Evolutionary conservation across 768 basidiomycete genomes (phyloP).

Genomic region (Tulasnella sp.): DNA sequence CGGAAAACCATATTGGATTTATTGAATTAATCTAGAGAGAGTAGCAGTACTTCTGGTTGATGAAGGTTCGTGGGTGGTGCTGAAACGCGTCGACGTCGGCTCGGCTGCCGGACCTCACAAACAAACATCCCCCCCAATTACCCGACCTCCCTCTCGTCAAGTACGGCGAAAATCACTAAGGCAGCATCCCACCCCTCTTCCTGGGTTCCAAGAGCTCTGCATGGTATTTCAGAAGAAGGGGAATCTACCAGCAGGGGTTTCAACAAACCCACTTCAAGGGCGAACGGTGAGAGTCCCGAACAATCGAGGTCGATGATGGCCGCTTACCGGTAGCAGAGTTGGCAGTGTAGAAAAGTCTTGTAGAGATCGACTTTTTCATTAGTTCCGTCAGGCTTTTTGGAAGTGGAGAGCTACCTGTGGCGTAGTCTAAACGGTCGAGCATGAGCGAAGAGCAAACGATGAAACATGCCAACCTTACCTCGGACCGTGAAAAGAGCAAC

Average conservation of each 20-base stretch:
- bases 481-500: background rate
- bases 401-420: background rate
- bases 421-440: background rate
- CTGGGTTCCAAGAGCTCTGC: slow-evolving; percentile 17
- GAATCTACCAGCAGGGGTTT: background rate
- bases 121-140: background rate
- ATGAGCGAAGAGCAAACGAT: background rate
- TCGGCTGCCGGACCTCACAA: background rate
- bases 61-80: background rate
- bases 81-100: background rate
- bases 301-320: background rate
- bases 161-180: background rate
- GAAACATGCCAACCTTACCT: background rate
- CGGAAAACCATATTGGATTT: background rate
- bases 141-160: background rate
- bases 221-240: background rate
- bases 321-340: background rate
- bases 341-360: background rate
- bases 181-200: slow-evolving; percentile 4
- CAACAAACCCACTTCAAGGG: background rate
- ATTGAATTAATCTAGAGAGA: background rate
- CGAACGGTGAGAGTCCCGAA: background rate
- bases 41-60: background rate
- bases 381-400: background rate
- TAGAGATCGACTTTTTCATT: background rate